Percentiles rank a stretch among this genome's conserved stretches.
phyloP scores from a whole-genome alignment of 768 basidiomycete species.

The Termitomyces sp. region DNA sequence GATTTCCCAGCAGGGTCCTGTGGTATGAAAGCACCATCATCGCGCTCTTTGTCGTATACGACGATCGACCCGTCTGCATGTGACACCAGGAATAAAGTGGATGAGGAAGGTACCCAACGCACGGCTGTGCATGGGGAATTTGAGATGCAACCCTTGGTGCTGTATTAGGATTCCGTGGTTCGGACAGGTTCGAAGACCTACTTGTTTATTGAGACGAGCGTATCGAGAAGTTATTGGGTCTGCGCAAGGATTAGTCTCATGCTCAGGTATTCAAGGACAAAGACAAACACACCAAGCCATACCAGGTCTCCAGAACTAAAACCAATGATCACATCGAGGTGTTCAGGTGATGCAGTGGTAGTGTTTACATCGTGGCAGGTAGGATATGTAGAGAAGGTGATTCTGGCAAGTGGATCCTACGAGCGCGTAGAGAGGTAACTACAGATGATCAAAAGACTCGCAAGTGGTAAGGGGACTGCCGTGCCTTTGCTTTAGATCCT shows the following conservation, averaged over 20 bases:
- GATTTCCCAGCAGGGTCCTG: constrained; percentile 42
- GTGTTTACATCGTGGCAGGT: constrained; percentile 90
- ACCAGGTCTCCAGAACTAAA: constrained; percentile 93
- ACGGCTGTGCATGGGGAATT: constrained; percentile 84
- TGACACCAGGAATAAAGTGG: constrained; percentile 78
- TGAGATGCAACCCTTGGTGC: constrained; percentile 66
- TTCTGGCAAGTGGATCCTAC: constrained; percentile 81
- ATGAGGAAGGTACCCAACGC: constrained; percentile 79
- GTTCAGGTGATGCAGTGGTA: constrained; percentile 69
- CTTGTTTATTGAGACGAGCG: constrained; percentile 84
- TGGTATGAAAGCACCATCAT: constrained; percentile 72
- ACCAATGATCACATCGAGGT: constrained; percentile 85
- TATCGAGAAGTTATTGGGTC: constrained; percentile 80
- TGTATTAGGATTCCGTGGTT: not conserved
- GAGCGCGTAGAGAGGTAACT: not conserved
- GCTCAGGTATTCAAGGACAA: not conserved
- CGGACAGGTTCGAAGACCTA: constrained; percentile 20
- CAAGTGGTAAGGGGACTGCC: constrained; percentile 6
- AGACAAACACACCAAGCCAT: constrained; percentile 71
- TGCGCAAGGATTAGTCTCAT: constrained; percentile 18
- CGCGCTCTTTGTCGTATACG: constrained; percentile 87
- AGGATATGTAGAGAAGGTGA: constrained; percentile 82
- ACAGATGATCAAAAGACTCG: constrained; percentile 6
- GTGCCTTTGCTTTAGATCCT: constrained; percentile 79
- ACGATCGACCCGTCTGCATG: constrained; percentile 88